Percentiles rank a stretch among this genome's conserved stretches.
phyloP scores from a whole-genome alignment of 2,329 filamentous ascomycete species.

The Aspergillus hortae region DNA sequence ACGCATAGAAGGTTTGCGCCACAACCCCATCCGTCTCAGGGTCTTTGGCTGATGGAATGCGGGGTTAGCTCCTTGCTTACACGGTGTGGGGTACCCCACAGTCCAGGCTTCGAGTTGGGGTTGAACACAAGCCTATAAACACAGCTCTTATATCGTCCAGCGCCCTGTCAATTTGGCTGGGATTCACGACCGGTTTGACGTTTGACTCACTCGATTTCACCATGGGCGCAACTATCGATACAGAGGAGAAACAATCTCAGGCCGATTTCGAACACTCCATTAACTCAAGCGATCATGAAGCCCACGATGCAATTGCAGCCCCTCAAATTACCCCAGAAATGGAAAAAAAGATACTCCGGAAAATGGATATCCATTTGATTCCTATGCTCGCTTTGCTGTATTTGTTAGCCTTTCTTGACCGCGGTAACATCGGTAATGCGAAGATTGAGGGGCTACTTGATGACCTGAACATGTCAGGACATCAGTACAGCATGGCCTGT shows the following conservation, averaged over 20 bases:
- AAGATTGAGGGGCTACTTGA: constrained; percentile 30
- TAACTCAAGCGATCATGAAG: background rate
- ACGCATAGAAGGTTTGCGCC: background rate
- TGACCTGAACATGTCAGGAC: constrained; percentile 26
- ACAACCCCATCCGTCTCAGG: background rate
- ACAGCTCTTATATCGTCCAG: background rate
- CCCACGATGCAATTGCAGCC: background rate
- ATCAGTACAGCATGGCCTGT: constrained; percentile 31
- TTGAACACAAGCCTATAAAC: background rate
- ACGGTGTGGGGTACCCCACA: background rate
- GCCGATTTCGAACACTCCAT: background rate
- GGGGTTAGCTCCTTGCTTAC: background rate
- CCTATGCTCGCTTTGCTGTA: constrained; percentile 27
- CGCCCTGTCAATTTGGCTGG: too few species aligned
- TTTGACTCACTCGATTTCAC: background rate
- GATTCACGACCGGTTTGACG: too few species aligned
- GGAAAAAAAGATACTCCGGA: constrained; percentile 21
- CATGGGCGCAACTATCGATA: background rate
- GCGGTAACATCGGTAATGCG: constrained; percentile 35
- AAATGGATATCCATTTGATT: constrained; percentile 26
- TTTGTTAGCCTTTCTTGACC: constrained; percentile 30
- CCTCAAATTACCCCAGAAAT: background rate
- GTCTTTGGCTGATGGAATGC: background rate
- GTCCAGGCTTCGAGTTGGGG: background rate
- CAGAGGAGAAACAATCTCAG: background rate